These are phyloP conservation scores for Sarocladium kiliense DNA, from an alignment of 2,329 filamentous ascomycete genomes.

Conservation along the genomic window DNA sequence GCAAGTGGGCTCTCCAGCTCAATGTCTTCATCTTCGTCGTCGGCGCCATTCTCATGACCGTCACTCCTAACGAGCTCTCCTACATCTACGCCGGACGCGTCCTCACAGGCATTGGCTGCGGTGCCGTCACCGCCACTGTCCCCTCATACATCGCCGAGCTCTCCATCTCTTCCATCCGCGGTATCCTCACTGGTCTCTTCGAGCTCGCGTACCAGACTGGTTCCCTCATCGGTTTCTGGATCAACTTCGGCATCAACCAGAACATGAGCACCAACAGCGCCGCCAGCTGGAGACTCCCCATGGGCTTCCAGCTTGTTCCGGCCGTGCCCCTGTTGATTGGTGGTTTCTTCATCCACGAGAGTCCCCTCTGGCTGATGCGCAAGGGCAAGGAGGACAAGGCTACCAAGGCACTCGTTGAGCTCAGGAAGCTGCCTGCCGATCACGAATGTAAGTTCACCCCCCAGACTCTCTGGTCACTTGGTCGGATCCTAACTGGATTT, in stretches of 20 bases:
- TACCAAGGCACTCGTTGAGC: slow-evolving; percentile 22
- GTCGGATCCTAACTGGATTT: neutral
- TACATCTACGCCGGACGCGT: slow-evolving; percentile 52
- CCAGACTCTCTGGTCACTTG: neutral
- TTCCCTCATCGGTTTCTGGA: slow-evolving; percentile 46
- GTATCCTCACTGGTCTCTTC: slow-evolving; percentile 50
- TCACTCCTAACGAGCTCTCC: slow-evolving; percentile 32
- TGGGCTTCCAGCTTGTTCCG: slow-evolving; percentile 41
- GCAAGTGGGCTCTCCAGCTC: slow-evolving; percentile 44
- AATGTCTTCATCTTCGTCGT: slow-evolving; percentile 38
- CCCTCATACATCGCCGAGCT: slow-evolving; percentile 61
- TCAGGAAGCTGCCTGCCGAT: slow-evolving; percentile 39
- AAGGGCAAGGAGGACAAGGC: slow-evolving; percentile 27
- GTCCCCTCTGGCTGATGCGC: slow-evolving; percentile 33
- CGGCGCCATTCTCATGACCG: slow-evolving; percentile 38
- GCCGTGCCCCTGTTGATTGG: slow-evolving; percentile 36
- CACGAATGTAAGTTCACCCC: slow-evolving; percentile 23
- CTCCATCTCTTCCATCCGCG: slow-evolving; percentile 52
- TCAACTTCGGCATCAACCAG: slow-evolving; percentile 38
- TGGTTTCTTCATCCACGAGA: slow-evolving; percentile 39
- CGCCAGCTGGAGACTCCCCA: slow-evolving; percentile 42
- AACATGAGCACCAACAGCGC: slow-evolving; percentile 27
- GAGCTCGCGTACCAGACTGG: slow-evolving; percentile 51
- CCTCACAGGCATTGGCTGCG: slow-evolving; percentile 51
- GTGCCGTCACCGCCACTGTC: slow-evolving; percentile 52